A percentile compares a stretch with the other conserved stretches of the same genome.
Evolutionary conservation across 2,329 filamentous ascomycete species (phyloP).

Genomic region (Apiospora malaysiana): DNA sequence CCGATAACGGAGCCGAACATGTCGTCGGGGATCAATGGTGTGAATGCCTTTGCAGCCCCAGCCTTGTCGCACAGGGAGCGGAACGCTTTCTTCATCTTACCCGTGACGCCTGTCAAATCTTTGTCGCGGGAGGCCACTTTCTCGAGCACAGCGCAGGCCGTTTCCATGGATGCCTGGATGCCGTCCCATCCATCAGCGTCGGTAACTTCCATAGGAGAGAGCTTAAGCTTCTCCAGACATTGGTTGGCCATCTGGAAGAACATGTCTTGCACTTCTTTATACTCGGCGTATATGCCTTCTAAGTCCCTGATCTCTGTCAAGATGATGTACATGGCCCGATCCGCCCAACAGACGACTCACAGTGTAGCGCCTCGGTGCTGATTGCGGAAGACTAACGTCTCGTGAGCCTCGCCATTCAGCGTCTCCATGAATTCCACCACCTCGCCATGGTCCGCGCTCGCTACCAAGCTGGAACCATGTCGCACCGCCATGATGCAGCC

Average conservation of each 20-base stretch:
- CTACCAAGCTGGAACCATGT: background rate
- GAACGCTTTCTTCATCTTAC: slow-evolving; percentile 22
- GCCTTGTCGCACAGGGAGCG: slow-evolving; percentile 24
- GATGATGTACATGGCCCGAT: no score
- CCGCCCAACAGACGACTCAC: background rate
- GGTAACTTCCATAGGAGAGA: background rate
- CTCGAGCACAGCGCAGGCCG: slow-evolving; percentile 5
- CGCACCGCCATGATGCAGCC: no score
- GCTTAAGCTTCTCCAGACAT: background rate
- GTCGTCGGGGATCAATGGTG: slow-evolving; percentile 24
- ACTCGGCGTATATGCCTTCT: background rate
- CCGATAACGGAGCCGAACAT: slow-evolving; percentile 25
- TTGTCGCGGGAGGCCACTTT: background rate
- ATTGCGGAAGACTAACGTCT: no score
- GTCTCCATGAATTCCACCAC: background rate
- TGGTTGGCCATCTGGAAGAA: background rate
- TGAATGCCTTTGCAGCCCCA: slow-evolving; percentile 22
- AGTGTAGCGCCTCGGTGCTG: no score
- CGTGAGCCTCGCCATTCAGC: background rate
- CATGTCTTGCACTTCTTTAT: background rate
- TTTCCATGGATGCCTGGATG: background rate
- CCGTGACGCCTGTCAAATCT: background rate
- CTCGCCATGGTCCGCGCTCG: background rate
- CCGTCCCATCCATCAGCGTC: background rate
- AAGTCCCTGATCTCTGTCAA: background rate